These are phyloP conservation scores for Elsinoe perseae DNA, from an alignment of 2,329 filamentous ascomycete genomes.

Conservation along the genomic window DNA sequence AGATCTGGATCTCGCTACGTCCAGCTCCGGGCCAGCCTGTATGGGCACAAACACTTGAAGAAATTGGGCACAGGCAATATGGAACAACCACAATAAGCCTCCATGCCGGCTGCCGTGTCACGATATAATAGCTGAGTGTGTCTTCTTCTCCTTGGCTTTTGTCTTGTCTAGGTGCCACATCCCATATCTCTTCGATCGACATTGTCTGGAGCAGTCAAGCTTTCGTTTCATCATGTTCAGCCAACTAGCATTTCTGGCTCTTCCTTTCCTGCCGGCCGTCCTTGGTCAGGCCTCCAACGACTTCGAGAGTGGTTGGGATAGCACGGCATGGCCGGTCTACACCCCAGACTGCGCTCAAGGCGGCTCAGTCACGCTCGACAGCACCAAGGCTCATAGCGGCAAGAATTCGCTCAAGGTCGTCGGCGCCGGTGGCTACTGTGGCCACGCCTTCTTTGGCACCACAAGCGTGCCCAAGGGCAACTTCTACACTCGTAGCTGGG, in stretches of 20 bases:
- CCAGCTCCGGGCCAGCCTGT: conserved; percentile 1
- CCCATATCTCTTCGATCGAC: background rate
- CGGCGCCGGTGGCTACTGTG: conserved; percentile 46
- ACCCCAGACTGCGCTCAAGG: conserved; percentile 54
- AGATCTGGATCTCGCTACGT: conserved; percentile 5
- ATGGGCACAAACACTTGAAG: background rate
- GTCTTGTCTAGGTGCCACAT: background rate
- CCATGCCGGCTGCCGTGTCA: background rate
- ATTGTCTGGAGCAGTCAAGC: background rate
- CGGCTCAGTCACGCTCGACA: conserved; percentile 51
- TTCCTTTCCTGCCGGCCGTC: conserved; percentile 42
- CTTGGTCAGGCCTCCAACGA: conserved; percentile 48
- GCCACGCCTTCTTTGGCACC: conserved; percentile 56
- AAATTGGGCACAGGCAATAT: background rate
- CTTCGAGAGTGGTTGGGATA: conserved; percentile 53
- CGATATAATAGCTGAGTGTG: background rate
- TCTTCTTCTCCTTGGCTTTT: background rate
- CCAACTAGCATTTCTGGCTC: conserved; percentile 39
- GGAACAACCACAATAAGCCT: background rate
- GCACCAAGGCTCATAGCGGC: conserved; percentile 48
- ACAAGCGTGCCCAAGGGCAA: conserved; percentile 49
- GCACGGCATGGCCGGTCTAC: conserved; percentile 51
- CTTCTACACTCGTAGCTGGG: conserved; percentile 48
- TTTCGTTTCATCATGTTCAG: conserved; percentile 43
- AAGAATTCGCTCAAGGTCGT: conserved; percentile 49